These are phyloP conservation scores for Microdochium trichocladiopsis DNA, from an alignment of 2,329 filamentous ascomycete genomes.

Conservation along the genomic window DNA sequence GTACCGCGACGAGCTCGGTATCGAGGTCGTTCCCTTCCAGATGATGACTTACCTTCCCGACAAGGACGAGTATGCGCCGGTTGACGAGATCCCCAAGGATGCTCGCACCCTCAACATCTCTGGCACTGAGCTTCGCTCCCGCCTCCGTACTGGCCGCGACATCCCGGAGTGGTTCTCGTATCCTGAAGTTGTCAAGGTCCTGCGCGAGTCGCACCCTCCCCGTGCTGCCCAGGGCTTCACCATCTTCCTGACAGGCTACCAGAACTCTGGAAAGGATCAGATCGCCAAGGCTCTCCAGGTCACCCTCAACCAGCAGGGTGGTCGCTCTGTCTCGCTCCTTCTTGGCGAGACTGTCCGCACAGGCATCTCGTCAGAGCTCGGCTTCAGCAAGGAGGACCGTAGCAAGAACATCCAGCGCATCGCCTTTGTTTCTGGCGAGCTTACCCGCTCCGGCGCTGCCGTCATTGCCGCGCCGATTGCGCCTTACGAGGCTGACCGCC, in stretches of 20 bases:
- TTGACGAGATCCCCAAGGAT: slow-evolving; percentile 80
- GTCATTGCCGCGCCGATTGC: slow-evolving; percentile 97
- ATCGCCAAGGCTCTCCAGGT: slow-evolving; percentile 93
- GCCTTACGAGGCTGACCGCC: slow-evolving; percentile 74
- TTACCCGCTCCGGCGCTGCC: slow-evolving; percentile 86
- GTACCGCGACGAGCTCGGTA: slow-evolving; percentile 93
- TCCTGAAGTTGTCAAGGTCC: slow-evolving; percentile 93
- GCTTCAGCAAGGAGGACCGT: slow-evolving; percentile 89
- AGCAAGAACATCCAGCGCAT: slow-evolving; percentile 94
- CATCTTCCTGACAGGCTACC: slow-evolving; percentile 94
- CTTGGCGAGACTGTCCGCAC: slow-evolving; percentile 91
- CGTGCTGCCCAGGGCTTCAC: slow-evolving; percentile 93
- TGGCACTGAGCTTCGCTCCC: slow-evolving; percentile 83
- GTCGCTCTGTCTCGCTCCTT: slow-evolving; percentile 87
- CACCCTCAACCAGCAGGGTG: slow-evolving; percentile 95
- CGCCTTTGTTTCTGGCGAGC: slow-evolving; percentile 89
- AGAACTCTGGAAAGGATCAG: slow-evolving; percentile 95
- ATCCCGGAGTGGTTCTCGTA: slow-evolving; percentile 99
- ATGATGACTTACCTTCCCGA: slow-evolving; percentile 99
- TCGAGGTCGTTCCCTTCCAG: slow-evolving; percentile 98
- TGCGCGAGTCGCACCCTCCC: slow-evolving; percentile 92
- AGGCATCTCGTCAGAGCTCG: slow-evolving; percentile 90
- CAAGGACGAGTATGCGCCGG: slow-evolving; percentile 89
- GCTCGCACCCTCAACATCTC: slow-evolving; percentile 84
- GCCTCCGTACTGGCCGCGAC: slow-evolving; percentile 83